Evolutionary conservation across 495 filamentous ascomycete species (phyloP), one percentile per base, ranked within the genome.

Genomic region (Aspergillus bridgeri): DNA sequence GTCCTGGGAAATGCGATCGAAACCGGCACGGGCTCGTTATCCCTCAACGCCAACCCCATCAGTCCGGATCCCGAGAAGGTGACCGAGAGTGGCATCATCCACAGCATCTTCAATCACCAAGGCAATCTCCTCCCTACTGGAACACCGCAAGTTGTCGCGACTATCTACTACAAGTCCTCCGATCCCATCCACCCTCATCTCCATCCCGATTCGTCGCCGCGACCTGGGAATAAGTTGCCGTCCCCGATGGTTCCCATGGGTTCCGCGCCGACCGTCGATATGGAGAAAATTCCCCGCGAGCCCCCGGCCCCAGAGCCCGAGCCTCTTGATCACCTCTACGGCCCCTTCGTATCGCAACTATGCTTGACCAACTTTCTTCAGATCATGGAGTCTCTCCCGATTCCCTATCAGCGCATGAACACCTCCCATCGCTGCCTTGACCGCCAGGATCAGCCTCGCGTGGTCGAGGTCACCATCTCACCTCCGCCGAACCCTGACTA

Each of bases 291-390:
- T 60, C 87, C 88, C 7, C 81, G 89, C 49, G 88, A 90, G 69
- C 85, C 88, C 15, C 85, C 87, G 17, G 76, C 80, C 42, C 80
- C 72, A 42, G 81, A 77, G 63, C 74, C 86, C 70, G 86, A 89
- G 62, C 82, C 84, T 22, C 78, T 91, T 49, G 88, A 91, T 66
- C 86, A 89, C 60, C 78, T 91, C 44, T 92, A 91, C 68, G 89
- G 88, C 9, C 83, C 83, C 3, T 87, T 86, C 61, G 81, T 93
- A 57, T 90, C 88, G 27, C 89, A 89, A 62, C 75, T 90, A 64
- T 91, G 88, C 72, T 79, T 95, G 65, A 89, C 89, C 23, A 88
- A 90, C 58, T 93, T 93, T 74, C 83, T 91, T 42, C 84, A 89
- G 60, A 85, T 86, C 51, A 80, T 91, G 68, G 84, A 89, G 42